Base-by-base conservation (phyloP, 495 filamentous ascomycete genomes). In the Trichocladium uniseriatum region DNA sequence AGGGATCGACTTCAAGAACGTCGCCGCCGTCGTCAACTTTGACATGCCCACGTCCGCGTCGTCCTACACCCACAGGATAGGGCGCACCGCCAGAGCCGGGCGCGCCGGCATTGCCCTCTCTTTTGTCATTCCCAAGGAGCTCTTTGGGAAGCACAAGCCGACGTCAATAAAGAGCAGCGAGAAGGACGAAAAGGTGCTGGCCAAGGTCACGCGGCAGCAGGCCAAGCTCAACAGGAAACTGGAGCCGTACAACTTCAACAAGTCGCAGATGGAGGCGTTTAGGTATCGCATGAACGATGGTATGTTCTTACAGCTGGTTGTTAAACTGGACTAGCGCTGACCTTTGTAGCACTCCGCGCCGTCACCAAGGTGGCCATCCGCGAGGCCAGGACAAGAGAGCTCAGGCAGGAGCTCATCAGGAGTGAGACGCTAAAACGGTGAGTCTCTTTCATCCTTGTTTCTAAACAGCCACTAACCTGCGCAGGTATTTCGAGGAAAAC, bases 1-100 rank as follows among this genome's bases (percentile, higher is more conserved):
- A 56, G 67, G 69, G 10, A 92, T 96, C 64, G 92, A 99, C 66
- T 99, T 99, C 75, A 83, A 87, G 53, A 87, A 95, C 65, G 88
- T 97, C 44, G 82, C 90, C 19, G 88, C 85, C 51, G 88, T 99
- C 18, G 79, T 99, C 55, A 99, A 99, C 74, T 97, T 97, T 58
- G 92, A 99, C 66, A 80, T 97, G 34, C 94, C 92, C 0, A 78
- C 79, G 28, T 84, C 79, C 11, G 82, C 87, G n/a, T 90, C 84
- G 62, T 94, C 88, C 4, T 99, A 99, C 61, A 92, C 63, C 9
- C 92, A 99, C 68, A 84, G 92, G 42, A 92, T 97, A 63, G 92
- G 92, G 29, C 82, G 92, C 20, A 99, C 92, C 1, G 92, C 88
- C 13, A 78, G 92, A 35, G 94, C 89, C 6, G 90, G 89, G 1